Percentiles rank a stretch among this genome's conserved stretches.
Conservation (phyloP, 257 asterid genomes). For the Gardenia jasminoides region DNA sequence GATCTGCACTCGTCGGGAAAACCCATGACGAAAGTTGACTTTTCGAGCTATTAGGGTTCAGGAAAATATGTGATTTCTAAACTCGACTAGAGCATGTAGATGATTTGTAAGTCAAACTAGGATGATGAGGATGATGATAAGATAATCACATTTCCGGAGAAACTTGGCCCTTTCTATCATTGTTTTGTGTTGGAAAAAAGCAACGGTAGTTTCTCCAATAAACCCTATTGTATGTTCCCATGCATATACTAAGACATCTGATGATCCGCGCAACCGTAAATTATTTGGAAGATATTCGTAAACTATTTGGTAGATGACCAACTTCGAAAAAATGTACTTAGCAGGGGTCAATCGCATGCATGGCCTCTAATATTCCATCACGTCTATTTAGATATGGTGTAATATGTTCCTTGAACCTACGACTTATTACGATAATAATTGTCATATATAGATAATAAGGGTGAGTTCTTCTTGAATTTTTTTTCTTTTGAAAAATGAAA, state of each 20-base stretch:
- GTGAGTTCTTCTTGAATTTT: background rate
- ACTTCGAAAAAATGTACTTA: background rate
- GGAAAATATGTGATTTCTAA: background rate
- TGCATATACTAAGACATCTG: background rate
- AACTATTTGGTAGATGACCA: slow-evolving; percentile 2
- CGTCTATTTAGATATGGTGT: too few relatives aligned
- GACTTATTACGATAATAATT: too few relatives aligned
- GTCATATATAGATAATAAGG: background rate
- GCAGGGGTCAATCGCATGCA: background rate
- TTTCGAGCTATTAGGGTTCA: background rate
- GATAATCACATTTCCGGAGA: background rate
- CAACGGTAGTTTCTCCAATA: background rate
- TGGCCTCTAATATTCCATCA: background rate
- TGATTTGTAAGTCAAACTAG: background rate
- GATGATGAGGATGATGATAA: background rate
- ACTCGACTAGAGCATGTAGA: background rate
- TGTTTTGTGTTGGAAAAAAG: background rate
- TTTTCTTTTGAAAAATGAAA: too few relatives aligned
- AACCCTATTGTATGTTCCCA: background rate
- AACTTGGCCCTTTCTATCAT: background rate
- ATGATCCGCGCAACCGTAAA: background rate
- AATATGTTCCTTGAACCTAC: too few relatives aligned
- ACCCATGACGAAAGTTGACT: background rate
- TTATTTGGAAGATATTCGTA: background rate
- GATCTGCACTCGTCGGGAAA: background rate